Base-by-base conservation (phyloP, 2,329 filamentous ascomycete genomes). In the Diaporthe capsici region DNA sequence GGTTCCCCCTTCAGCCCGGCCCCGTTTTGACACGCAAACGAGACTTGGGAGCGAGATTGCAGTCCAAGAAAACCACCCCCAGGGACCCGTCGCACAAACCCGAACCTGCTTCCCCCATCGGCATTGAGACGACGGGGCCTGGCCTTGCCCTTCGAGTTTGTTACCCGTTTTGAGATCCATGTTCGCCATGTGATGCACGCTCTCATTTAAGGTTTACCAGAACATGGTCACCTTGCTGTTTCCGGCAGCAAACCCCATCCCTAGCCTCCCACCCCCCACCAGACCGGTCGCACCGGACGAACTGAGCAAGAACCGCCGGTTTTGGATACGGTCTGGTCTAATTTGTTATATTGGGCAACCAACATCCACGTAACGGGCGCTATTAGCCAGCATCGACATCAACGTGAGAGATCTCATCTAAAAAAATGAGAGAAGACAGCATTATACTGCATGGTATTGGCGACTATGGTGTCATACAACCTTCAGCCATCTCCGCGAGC, bases 141-240 rank as follows among this genome's bases (percentile, higher is more conserved):
- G 31, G 28, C 63, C 63, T 25, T 67, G 44, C 20, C 31, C 28
- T 51, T 68, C 44, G 61, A 65, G 10, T 68, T 68, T 68, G 63
- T 51, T 53, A 42, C 47, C 65, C 65, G 47, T 68, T 53, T 68
- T 68, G 65, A 53, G 65, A 68, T 68, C 65, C 65, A 68, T 68
- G 65, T 15, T 68, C 65, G 65, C 65, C 65, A 68, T 68, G 65
- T 68, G 65, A 68, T 68, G 65, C 31, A 7, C 65, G 31, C 65
- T 13, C 65, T 68, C 65, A 53, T 53, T 70, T 42, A 70, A 70
- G 65, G 65, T 70, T 70, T 70, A 4, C 34, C 49, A 53, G n/a
- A 20, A 55, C 5, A 7, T 47, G 31, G 49, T 20, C 22, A n/a
- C 65, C 47, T 55, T 70, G 25, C 47, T 49, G 55, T 49, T 53